Base-by-base conservation (phyloP, 805 yeast species). In the Yamadazyma laniorum region DNA sequence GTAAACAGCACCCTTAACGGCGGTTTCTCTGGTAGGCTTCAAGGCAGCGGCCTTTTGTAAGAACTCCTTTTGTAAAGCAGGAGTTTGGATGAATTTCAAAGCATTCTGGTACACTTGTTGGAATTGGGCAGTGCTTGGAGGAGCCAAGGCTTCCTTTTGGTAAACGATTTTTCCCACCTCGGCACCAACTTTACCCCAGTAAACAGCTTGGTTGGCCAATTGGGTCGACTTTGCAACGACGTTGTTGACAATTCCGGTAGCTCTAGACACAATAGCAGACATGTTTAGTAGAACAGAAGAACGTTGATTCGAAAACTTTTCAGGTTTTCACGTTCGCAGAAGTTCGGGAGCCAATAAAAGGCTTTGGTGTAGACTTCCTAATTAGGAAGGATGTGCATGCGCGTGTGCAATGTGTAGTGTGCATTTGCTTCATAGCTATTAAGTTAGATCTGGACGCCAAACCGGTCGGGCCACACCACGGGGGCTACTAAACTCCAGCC, bases 401-500 rank as follows among this genome's bases (percentile, higher is more conserved):
- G n/a, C n/a, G n/a, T n/a, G n/a, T n/a, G n/a, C n/a, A n/a, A n/a
- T n/a, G n/a, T n/a, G n/a, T n/a, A n/a, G n/a, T n/a, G n/a, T n/a
- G n/a, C n/a, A n/a, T n/a, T n/a, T n/a, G n/a, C n/a, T n/a, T n/a
- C n/a, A 18, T 16, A 27, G 12, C 26, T 7, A 27, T 25, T 18
- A 26, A 28, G 4, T 17, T 28, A 28, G 14, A 28, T 28, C 32
- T 46, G 58, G 3, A 63, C 59, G 1, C 65, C 79, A 62, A 93
- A 93, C 42, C 97, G 68, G 47, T 91, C 98, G 2, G 97, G 97
- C 71, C 89, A 77, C 11, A 87, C 50, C 6, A 86, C 84, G 0
- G 99, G 99, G 0, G 98, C 99, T 7, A 87, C 58, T 44, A 93
- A 63, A 6, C 95, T 85, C 99, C 98, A 93, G 1, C 82, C 80